These are phyloP conservation scores for Botryosphaeria dothidea DNA, from an alignment of 2,329 filamentous ascomycete genomes.

Conservation along the genomic window DNA sequence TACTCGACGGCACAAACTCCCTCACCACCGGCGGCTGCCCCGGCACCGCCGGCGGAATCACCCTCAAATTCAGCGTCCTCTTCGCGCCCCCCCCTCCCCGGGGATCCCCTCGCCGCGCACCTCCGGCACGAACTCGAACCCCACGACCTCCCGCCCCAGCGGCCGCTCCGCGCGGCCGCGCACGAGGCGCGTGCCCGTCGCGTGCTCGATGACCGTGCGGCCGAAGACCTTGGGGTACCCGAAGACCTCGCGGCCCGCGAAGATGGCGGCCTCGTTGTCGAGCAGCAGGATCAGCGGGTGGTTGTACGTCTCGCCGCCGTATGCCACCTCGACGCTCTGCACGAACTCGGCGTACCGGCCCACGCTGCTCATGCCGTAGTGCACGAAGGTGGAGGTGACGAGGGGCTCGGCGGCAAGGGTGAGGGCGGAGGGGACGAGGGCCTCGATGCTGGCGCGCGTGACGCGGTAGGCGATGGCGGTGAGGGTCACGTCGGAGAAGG, in stretches of 20 bases:
- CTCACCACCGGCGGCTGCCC: background rate
- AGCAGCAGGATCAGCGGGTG: slow-evolving; percentile 7
- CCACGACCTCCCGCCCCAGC: background rate
- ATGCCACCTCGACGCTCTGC: slow-evolving; percentile 9
- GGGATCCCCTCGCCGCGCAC: background rate
- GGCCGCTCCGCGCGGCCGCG: background rate
- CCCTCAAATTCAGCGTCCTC: background rate
- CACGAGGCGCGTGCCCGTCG: background rate
- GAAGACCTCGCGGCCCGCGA: slow-evolving; percentile 6
- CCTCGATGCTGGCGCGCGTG: background rate
- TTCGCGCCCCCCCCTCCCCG: background rate
- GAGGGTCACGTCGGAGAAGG: background rate
- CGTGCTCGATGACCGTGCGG: background rate
- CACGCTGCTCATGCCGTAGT: slow-evolving; percentile 7
- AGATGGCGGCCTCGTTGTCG: slow-evolving; percentile 18
- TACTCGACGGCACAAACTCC: background rate
- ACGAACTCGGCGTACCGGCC: slow-evolving; percentile 14
- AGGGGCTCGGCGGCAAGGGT: background rate
- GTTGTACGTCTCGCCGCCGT: background rate
- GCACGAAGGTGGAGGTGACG: background rate
- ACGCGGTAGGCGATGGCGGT: background rate
- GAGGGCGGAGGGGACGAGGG: background rate
- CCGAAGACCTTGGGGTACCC: slow-evolving; percentile 19
- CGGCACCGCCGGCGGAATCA: background rate
- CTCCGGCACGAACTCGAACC: background rate